phyloP scores from a whole-genome alignment of 2,329 filamentous ascomycete species.

The Alternaria sp. region DNA sequence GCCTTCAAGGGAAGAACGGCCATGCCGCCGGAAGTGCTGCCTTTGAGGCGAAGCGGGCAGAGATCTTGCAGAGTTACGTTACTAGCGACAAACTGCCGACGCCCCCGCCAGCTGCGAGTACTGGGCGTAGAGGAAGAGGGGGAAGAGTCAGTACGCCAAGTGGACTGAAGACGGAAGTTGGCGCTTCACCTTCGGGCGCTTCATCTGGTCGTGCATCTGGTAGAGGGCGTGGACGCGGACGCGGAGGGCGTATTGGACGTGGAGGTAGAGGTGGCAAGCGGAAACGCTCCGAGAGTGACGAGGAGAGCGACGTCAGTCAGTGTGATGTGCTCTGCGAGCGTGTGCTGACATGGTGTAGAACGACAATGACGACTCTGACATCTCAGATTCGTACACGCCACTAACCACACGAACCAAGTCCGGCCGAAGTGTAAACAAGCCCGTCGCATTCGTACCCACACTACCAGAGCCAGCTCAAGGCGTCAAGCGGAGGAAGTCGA shows the following conservation, averaged over 20 bases:
- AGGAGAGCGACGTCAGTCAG: slow-evolving; percentile 47
- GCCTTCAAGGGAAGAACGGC: slow-evolving; percentile 48
- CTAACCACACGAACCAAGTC: slow-evolving; percentile 76
- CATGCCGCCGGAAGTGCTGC: slow-evolving; percentile 51
- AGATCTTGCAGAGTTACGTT: slow-evolving; percentile 57
- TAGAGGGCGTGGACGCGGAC: slow-evolving; percentile 49
- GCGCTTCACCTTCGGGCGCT: slow-evolving; percentile 32
- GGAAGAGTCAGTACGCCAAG: slow-evolving; percentile 47
- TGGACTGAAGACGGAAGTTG: slow-evolving; percentile 42
- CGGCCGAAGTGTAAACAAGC: slow-evolving; percentile 74
- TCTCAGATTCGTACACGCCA: slow-evolving; percentile 60
- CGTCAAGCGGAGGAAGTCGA: slow-evolving; percentile 67
- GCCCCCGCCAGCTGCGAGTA: slow-evolving; percentile 44
- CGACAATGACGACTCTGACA: slow-evolving; percentile 49
- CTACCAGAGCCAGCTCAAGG: slow-evolving; percentile 58
- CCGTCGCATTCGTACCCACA: slow-evolving; percentile 68
- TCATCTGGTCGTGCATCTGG: slow-evolving; percentile 47
- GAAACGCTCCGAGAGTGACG: slow-evolving; percentile 51
- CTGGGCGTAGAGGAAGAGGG: slow-evolving; percentile 45
- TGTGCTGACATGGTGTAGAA: slow-evolving; percentile 37
- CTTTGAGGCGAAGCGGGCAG: slow-evolving; percentile 58
- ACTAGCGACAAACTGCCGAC: slow-evolving; percentile 56
- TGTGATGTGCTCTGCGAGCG: slow-evolving; percentile 5
- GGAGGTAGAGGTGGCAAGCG: slow-evolving; percentile 51
- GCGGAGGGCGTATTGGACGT: slow-evolving; percentile 47